Evolutionary conservation across 2,329 filamentous ascomycete species (phyloP).

Genomic region (Tolypocladium album): DNA sequence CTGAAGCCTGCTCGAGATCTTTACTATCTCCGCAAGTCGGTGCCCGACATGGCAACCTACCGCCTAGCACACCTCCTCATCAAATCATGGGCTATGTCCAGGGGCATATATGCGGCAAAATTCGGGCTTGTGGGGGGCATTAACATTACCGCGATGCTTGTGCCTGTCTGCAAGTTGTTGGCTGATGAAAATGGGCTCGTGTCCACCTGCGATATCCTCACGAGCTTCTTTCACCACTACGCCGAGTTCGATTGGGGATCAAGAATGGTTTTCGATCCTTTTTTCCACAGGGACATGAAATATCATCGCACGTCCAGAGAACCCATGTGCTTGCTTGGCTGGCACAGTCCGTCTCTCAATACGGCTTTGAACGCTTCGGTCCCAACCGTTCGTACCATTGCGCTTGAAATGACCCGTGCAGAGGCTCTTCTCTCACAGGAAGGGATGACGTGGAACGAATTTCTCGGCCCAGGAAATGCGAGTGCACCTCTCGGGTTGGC

Average conservation of each 20-base stretch:
- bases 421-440: conserved; percentile 23
- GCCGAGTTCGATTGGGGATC: conserved; percentile 47
- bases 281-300: conserved; percentile 39
- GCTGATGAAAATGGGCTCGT: conserved; percentile 21
- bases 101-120: conserved; percentile 53
- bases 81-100: conserved; percentile 49
- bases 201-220: conserved; percentile 39
- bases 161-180: conserved; percentile 47
- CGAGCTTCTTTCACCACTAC: conserved; percentile 54
- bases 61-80: conserved; percentile 47
- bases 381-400: conserved; percentile 39
- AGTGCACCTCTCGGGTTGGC: neutral
- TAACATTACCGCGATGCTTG: conserved; percentile 52
- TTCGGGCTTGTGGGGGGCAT: conserved; percentile 58
- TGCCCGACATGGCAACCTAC: conserved; percentile 49
- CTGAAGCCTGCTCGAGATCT: conserved; percentile 55
- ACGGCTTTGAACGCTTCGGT: conserved; percentile 42
- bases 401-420: conserved; percentile 39
- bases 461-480: conserved; percentile 19
- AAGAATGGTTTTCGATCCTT: conserved; percentile 46
- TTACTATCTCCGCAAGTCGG: conserved; percentile 45
- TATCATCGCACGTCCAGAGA: conserved; percentile 48
- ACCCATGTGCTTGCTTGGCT: conserved; percentile 52
- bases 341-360: conserved; percentile 51
- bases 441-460: conserved; percentile 28